Conservation (phyloP, 1,284 basidiomycete genomes). For the Farysia itapuensis region DNA sequence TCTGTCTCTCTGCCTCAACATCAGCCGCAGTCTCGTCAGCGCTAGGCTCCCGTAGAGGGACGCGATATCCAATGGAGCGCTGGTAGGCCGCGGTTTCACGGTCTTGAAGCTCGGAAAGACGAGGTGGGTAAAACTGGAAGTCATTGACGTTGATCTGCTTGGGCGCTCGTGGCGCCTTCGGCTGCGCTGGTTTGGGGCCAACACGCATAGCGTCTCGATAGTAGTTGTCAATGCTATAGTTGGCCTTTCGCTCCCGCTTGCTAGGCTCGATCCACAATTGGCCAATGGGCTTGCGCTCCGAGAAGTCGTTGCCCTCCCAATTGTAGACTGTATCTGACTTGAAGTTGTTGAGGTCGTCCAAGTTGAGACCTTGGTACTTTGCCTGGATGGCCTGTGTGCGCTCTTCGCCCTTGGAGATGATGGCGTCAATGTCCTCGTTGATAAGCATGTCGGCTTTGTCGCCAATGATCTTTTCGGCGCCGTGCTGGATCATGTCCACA, state of each 20-base stretch:
- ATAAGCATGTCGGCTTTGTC: slow-evolving; percentile 68
- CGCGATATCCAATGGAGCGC: slow-evolving; percentile 74
- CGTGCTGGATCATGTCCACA: slow-evolving; percentile 97
- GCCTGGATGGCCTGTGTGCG: slow-evolving; percentile 83
- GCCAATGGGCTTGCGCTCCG: slow-evolving; percentile 66
- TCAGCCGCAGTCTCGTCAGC: slow-evolving; percentile 57
- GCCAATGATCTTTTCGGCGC: slow-evolving; percentile 95
- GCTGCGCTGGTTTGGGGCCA: slow-evolving; percentile 70
- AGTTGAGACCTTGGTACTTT: slow-evolving; percentile 89
- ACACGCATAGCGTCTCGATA: slow-evolving; percentile 89
- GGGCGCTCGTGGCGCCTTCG: slow-evolving; percentile 81
- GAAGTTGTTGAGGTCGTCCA: slow-evolving; percentile 96
- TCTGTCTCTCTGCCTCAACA: slow-evolving; percentile 65
- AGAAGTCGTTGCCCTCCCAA: slow-evolving; percentile 96
- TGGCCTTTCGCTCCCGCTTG: slow-evolving; percentile 89
- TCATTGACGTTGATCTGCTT: slow-evolving; percentile 90
- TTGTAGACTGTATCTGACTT: slow-evolving; percentile 78
- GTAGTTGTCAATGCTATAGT: slow-evolving; percentile 77
- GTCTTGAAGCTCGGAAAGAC: slow-evolving; percentile 81
- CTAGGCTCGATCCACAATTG: slow-evolving; percentile 77
- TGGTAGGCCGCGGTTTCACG: slow-evolving; percentile 66
- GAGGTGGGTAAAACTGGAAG: slow-evolving; percentile 92
- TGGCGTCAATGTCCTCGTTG: slow-evolving; percentile 90
- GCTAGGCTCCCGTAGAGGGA: slow-evolving; percentile 71
- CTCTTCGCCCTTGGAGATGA: slow-evolving; percentile 77